Evolutionary conservation across 768 basidiomycete genomes (phyloP), one percentile per base, ranked within the genome.

Genomic region (Clitopilus hobsonii): DNA sequence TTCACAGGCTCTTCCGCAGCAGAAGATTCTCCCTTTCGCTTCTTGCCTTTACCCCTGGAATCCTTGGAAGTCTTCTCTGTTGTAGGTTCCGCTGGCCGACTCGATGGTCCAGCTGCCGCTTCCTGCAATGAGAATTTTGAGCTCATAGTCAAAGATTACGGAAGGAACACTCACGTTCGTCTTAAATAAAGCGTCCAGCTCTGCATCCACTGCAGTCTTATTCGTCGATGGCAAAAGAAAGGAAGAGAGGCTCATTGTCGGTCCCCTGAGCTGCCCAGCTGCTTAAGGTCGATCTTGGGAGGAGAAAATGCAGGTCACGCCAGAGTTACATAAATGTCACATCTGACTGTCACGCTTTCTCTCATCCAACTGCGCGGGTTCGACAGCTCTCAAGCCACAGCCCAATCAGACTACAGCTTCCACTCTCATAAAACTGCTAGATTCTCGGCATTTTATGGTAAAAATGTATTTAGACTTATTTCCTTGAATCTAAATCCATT

Each of bases 121-220:
- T 62, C 57, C 60, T 68, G 53, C 3, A n/a, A 29, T 24, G 38
- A 55, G 24, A 56, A 56, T 55, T 53, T 18, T 5, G 48, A 41
- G 26, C 25, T 14, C 8, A 23, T 38, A 45, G 22, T 2, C 4
- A 8, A 20, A 45, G 4, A 8, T 45, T 45, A 8, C 41, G 16
- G 55, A n/a, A n/a, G n/a, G n/a, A n/a, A n/a, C 53, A 66, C 80
- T 59, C 57, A 84, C 85, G 57, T 78, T 76, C 30, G 76, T 64
- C 26, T 75, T 75, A 64, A 91, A 88, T 25, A 91, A 61, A 23
- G 77, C 74, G 61, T 89, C 85, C 7, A 91, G 74, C 47, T 86
- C 86, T 3, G 69, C 68, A 62, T 89, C 88, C 28, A 85, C 70
- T 1, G 53, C 52, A 5, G 64, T 65, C 49, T 72, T 73, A 6